Percentiles rank a stretch among this genome's conserved stretches.
Evolutionary conservation across 1,139 yeast genomes (phyloP).

Genomic region (Geotrichum candidum): DNA sequence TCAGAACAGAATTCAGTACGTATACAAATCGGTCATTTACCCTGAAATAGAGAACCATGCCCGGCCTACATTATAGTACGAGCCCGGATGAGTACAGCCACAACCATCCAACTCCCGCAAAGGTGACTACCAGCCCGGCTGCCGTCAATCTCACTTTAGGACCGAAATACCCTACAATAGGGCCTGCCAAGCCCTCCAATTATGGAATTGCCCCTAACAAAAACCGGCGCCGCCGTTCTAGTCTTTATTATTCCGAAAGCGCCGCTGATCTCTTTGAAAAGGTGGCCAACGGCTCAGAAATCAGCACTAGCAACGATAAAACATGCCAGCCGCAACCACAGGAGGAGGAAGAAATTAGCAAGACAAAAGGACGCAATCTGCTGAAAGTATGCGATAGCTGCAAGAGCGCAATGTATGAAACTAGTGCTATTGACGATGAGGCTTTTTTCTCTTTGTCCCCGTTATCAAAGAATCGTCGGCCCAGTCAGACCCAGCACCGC

Average conservation of each 20-base stretch:
- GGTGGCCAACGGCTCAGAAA: too few relatives aligned
- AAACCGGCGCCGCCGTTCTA: constrained; percentile 19
- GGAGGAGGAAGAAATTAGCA: not conserved
- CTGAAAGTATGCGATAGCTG: not conserved
- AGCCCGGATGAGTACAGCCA: not conserved
- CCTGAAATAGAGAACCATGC: not conserved
- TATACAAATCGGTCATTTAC: not conserved
- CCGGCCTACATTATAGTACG: not conserved
- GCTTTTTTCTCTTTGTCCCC: not conserved
- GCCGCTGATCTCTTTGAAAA: constrained; percentile 4
- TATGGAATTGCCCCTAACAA: not conserved
- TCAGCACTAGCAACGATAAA: not conserved
- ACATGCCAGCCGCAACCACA: not conserved
- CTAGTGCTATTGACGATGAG: not conserved
- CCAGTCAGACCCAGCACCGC: constrained; percentile 20
- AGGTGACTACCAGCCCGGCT: not conserved
- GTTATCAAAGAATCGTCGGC: constrained; percentile 6
- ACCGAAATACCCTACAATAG: not conserved
- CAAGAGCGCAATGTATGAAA: constrained; percentile 1
- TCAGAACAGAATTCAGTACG: constrained; percentile 8
- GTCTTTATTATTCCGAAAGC: constrained; percentile 19
- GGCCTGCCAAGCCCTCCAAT: not conserved
- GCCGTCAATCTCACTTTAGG: not conserved
- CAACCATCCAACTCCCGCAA: not conserved
- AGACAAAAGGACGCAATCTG: not conserved